Evolutionary conservation across 129 eudicot genomes (phyloP), one percentile per base, ranked within the genome.

Genomic region (Artemisia argyi): DNA sequence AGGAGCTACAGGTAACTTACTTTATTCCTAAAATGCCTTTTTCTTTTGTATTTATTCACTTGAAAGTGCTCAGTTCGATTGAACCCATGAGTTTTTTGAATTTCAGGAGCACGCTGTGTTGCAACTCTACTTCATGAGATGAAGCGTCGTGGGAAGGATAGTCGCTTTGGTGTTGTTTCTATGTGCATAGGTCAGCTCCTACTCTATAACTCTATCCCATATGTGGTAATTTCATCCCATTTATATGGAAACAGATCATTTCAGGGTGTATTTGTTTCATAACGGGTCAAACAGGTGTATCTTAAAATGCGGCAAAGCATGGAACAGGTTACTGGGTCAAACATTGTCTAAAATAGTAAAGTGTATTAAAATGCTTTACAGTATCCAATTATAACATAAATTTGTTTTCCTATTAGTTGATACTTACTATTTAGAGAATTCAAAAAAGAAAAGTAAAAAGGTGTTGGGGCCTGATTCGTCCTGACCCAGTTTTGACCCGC

Each of bases 101-200:
- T 65, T 18, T 35, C 77, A 87, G 94, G 94, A 72, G 94, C 94
- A 48, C 94, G 94, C 8, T 87, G 94, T 65, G 87, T 87, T n/a
- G 85, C 89, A 18, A 87, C 94, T 19, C 77, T 87, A 73, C 87
- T 87, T 62, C 80, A 87, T 65, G 94, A 87, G 78, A 87, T 87
- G 94, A 87, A 87, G 61, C 84, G 94, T 0, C 82, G 82, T 65
- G 94, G 94, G 39, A 84, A 77, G 62, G 94, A 80, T 47, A 80
- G 80, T 70, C 94, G 87, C 19, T 87, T 79, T 42, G 94, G 94
- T 57, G 94, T 87, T 30, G 79, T 87, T 74, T 87, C 94, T 24
- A 87, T 87, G 94, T 87, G 94, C 82, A 84, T 87, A 79, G 94
- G 93, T 87, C 26, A 0, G 66, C 55, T 65, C 55, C 65, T 77